Evolutionary conservation across 179 eudicot genomes (phyloP).

Genomic region (Dionaea muscipula): DNA sequence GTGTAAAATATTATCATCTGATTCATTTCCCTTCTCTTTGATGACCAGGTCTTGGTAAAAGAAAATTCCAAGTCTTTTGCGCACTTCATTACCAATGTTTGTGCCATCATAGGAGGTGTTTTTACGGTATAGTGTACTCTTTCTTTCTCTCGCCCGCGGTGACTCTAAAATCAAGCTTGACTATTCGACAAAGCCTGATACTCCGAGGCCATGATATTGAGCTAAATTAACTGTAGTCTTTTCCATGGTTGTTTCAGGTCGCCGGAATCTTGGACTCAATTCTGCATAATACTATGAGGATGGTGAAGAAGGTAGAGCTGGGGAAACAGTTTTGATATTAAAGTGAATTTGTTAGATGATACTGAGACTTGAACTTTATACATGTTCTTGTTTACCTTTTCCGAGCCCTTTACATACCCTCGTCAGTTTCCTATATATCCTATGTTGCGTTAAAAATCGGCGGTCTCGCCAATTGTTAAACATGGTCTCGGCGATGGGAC

Average conservation of each 20-base stretch:
- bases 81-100: conserved; percentile 83
- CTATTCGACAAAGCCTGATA: too few species aligned
- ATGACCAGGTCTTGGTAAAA: conserved; percentile 55
- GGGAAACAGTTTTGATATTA: conserved; percentile 61
- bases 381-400: too few species aligned
- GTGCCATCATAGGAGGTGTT: conserved; percentile 95
- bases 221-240: neutral
- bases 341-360: neutral
- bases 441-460: too few species aligned
- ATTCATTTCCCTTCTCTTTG: neutral
- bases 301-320: conserved; percentile 76
- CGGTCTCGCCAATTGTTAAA: too few species aligned
- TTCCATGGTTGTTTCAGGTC: conserved; percentile 41
- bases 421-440: too few species aligned
- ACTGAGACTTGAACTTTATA: too few species aligned
- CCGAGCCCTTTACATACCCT: too few species aligned
- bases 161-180: neutral
- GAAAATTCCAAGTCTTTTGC: conserved; percentile 73
- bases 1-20: neutral
- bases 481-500: too few species aligned
- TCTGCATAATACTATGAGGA: conserved; percentile 61
- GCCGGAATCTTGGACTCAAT: conserved; percentile 90
- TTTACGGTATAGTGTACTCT: conserved; percentile 57
- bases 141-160: neutral
- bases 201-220: neutral